Evolutionary conservation across 2,329 filamentous ascomycete genomes (phyloP).

Genomic region (Penicillium sp.): DNA sequence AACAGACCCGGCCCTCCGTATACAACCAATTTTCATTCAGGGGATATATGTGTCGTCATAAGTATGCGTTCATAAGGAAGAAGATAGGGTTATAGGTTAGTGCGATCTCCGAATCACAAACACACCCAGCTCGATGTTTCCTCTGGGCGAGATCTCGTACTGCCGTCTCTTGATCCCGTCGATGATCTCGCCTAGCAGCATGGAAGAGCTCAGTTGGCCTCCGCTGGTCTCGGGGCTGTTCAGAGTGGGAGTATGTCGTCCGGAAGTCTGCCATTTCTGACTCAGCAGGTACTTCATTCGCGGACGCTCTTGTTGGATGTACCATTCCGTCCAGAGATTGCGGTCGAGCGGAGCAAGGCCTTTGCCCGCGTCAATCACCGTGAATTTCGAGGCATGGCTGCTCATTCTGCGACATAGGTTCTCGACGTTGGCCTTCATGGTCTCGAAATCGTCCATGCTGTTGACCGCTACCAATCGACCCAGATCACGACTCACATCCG

Average conservation of each 20-base stretch:
- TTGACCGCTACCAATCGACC: slow-evolving; percentile 53
- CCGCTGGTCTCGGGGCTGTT: slow-evolving; percentile 21
- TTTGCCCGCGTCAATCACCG: slow-evolving; percentile 49
- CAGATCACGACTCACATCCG: slow-evolving; percentile 52
- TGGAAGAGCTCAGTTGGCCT: slow-evolving; percentile 46
- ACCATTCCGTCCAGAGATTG: slow-evolving; percentile 60
- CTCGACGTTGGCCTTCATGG: slow-evolving; percentile 42
- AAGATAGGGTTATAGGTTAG: slow-evolving; percentile 15
- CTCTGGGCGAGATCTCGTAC: slow-evolving; percentile 42
- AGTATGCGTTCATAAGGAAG: background rate
- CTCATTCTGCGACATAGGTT: slow-evolving; percentile 35
- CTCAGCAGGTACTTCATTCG: slow-evolving; percentile 52
- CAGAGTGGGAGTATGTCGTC: slow-evolving; percentile 31
- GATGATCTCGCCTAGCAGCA: slow-evolving; percentile 57
- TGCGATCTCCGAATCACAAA: slow-evolving; percentile 47
- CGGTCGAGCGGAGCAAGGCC: slow-evolving; percentile 50
- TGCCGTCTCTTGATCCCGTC: slow-evolving; percentile 54
- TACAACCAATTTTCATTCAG: background rate
- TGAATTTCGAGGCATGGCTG: slow-evolving; percentile 36
- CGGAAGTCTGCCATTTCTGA: slow-evolving; percentile 35
- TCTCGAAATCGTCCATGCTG: slow-evolving; percentile 53
- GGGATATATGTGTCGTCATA: background rate
- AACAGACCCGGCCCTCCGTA: background rate
- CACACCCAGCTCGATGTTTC: slow-evolving; percentile 45
- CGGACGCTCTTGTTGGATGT: slow-evolving; percentile 60